These are phyloP conservation scores for Salinomyces thailandicus DNA, from an alignment of 2,329 filamentous ascomycete genomes.

Conservation along the genomic window DNA sequence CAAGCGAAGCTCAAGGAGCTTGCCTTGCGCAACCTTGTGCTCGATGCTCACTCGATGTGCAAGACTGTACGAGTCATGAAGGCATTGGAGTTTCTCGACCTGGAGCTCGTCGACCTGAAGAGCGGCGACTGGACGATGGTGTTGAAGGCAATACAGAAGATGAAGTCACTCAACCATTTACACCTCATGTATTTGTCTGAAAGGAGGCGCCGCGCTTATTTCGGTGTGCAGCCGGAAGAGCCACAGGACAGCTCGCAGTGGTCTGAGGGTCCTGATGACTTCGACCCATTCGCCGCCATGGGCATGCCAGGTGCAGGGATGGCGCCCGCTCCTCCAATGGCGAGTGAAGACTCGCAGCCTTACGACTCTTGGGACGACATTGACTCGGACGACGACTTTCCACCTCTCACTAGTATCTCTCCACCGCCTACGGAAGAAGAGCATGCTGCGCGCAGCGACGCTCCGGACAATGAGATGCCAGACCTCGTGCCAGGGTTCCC, in stretches of 20 bases:
- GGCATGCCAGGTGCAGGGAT: no score
- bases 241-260: no score
- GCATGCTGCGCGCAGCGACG: background rate
- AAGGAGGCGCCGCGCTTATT: conserved; percentile 15
- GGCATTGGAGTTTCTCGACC: conserved; percentile 5
- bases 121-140: conserved; percentile 18
- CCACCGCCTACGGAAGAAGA: conserved; percentile 2
- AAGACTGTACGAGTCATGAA: background rate
- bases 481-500: conserved; percentile 7
- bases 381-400: conserved; percentile 2
- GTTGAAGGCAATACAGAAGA: conserved; percentile 13
- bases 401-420: no score
- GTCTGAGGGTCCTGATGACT: no score
- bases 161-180: conserved; percentile 17
- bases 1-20: conserved; percentile 1
- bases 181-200: conserved; percentile 19
- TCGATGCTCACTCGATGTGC: background rate
- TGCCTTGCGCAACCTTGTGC: background rate
- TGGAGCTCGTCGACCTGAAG: conserved; percentile 11
- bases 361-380: background rate
- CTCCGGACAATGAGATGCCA: conserved; percentile 6
- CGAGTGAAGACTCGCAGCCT: background rate
- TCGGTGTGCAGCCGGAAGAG: conserved; percentile 14
- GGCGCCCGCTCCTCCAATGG: no score
- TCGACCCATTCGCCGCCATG: no score